These are phyloP conservation scores for Mucor plumbeus DNA, from an alignment of 371 early-diverging fungal species.

Conservation along the genomic window DNA sequence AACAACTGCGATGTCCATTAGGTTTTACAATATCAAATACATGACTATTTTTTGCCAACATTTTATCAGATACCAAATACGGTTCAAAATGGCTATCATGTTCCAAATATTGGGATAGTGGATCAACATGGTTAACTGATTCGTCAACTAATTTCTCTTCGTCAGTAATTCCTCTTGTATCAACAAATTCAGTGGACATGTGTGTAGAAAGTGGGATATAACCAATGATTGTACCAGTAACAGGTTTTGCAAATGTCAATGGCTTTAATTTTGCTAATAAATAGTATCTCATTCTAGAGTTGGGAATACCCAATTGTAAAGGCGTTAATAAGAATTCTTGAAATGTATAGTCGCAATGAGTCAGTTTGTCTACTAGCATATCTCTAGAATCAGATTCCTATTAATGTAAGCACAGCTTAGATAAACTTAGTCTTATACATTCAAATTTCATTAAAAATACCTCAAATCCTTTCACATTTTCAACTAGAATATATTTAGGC, in stretches of 20 bases:
- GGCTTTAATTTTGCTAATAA: conserved; percentile 56
- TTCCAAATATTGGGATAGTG: conserved; percentile 40
- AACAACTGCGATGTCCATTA: conserved; percentile 68
- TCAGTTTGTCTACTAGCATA: conserved; percentile 55
- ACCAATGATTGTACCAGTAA: conserved; percentile 53
- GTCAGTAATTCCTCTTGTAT: conserved; percentile 24
- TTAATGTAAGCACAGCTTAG: neutral
- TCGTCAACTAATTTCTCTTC: conserved; percentile 39
- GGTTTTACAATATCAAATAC: conserved; percentile 81
- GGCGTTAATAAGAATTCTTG: conserved; percentile 76
- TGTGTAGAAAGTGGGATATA: conserved; percentile 53
- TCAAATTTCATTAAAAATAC: conserved; percentile 27
- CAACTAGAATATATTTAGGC: conserved; percentile 76
- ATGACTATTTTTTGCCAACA: conserved; percentile 63
- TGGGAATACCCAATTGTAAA: conserved; percentile 70
- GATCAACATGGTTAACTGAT: conserved; percentile 38
- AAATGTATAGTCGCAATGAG: conserved; percentile 52
- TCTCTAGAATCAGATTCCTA: conserved; percentile 68
- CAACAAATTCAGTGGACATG: conserved; percentile 41
- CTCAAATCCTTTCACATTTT: conserved; percentile 89
- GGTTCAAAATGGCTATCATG: conserved; percentile 19
- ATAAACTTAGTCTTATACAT: too few relatives aligned
- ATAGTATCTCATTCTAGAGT: conserved; percentile 75
- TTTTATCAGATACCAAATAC: conserved; percentile 50
- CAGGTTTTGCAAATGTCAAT: conserved; percentile 46